Evolutionary conservation across 495 filamentous ascomycete species (phyloP).

Genomic region (Penicillium ochrochloron): DNA sequence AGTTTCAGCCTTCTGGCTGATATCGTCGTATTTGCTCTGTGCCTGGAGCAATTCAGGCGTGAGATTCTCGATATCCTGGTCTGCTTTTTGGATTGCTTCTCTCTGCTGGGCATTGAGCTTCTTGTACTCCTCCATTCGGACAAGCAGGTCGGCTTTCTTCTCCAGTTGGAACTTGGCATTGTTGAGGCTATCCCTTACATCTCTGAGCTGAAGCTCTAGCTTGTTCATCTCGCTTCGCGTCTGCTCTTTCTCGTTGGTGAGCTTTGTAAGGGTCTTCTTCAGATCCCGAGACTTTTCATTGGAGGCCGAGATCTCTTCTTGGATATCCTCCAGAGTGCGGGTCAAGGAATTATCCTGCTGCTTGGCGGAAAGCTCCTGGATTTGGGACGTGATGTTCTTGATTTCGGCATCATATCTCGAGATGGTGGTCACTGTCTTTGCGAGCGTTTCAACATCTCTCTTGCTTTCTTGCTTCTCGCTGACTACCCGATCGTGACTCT

Average conservation of each 20-base stretch:
- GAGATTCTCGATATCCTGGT: constrained; percentile 70
- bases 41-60: constrained; percentile 75
- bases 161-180: constrained; percentile 74
- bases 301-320: constrained; percentile 68
- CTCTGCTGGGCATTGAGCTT: constrained; percentile 69
- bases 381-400: constrained; percentile 66
- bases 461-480: constrained; percentile 65
- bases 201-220: constrained; percentile 73
- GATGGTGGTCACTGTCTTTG: constrained; percentile 77
- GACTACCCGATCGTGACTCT: constrained; percentile 74
- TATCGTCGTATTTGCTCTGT: constrained; percentile 73
- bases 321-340: constrained; percentile 81
- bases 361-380: constrained; percentile 70
- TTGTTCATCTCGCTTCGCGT: constrained; percentile 65
- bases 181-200: constrained; percentile 69
- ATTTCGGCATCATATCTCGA: constrained; percentile 73
- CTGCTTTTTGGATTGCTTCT: constrained; percentile 64
- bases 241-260: constrained; percentile 72
- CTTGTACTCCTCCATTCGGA: constrained; percentile 73
- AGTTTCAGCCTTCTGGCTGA: constrained; percentile 67
- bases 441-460: constrained; percentile 74
- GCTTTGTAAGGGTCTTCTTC: constrained; percentile 63
- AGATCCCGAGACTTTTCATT: constrained; percentile 68
- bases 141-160: constrained; percentile 68
- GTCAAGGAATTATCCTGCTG: constrained; percentile 66